Base-by-base conservation (phyloP, 2,329 filamentous ascomycete genomes). In the Amphichorda felina region DNA sequence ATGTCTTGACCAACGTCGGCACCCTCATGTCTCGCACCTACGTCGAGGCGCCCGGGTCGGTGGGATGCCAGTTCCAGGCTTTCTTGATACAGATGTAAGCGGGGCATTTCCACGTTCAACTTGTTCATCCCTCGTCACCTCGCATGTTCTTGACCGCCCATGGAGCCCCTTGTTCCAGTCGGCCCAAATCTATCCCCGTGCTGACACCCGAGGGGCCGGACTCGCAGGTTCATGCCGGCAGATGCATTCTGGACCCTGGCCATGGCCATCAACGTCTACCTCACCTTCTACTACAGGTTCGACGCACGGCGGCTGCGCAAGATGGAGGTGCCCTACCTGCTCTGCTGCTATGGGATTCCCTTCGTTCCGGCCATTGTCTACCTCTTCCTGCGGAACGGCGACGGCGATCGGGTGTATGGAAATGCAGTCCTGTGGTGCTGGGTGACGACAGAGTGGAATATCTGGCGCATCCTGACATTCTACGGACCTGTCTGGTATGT, bases 61-160 rank as follows among this genome's bases (percentile, higher is more conserved):
- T 67, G 11, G 65, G 71, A 6, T 80, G 84, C 50, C 78, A 85
- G 50, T 70, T 84, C 16, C 85, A 94, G 49, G 82, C 64, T 1
- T 81, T 88, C 44, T 55, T 93, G 8, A 84, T 93, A 42, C 85
- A 93, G 53, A 86, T 84, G 85, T 88, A 57, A 47, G 78, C 46
- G 18, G 21, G 7, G 13, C 26, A 22, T n/a, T n/a, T n/a, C n/a
- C n/a, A n/a, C n/a, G n/a, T n/a, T n/a, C n/a, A n/a, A n/a, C n/a
- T n/a, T n/a, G n/a, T n/a, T n/a, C n/a, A n/a, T n/a, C n/a, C n/a
- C n/a, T n/a, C n/a, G n/a, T n/a, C n/a, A n/a, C n/a, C n/a, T n/a
- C n/a, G n/a, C n/a, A n/a, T n/a, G n/a, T n/a, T n/a, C n/a, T n/a
- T n/a, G n/a, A n/a, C n/a, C n/a, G n/a, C n/a, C n/a, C n/a, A n/a